A percentile compares a stretch with the other conserved stretches of the same genome.
phyloP scores from a whole-genome alignment of 2,329 filamentous ascomycete species.

The Claviceps maximensis region DNA sequence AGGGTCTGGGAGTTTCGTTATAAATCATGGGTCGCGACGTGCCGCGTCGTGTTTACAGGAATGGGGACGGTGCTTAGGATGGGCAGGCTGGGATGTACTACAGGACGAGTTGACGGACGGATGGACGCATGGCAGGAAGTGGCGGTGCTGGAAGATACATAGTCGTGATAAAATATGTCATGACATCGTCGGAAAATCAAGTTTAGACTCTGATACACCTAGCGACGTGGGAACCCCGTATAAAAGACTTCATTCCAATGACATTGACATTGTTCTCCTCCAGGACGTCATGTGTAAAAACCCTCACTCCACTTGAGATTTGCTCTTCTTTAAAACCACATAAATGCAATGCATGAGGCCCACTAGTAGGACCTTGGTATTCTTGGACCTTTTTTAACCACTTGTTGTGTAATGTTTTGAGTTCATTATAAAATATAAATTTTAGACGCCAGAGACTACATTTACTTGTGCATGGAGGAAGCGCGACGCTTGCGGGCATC shows the following conservation, averaged over 20 bases:
- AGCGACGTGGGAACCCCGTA: too few relatives aligned
- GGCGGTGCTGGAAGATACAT: too few relatives aligned
- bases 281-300: constrained; percentile 1
- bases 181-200: too few relatives aligned
- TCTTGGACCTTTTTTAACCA: constrained; percentile 13
- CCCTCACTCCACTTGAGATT: constrained; percentile 22
- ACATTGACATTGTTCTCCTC: constrained; percentile 15
- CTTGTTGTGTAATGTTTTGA: constrained; percentile 18
- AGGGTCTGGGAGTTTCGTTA: too few relatives aligned
- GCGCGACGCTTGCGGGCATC: constrained; percentile 95
- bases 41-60: too few relatives aligned
- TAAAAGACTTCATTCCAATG: constrained; percentile 7
- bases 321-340: neutral
- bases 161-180: too few relatives aligned
- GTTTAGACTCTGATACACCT: too few relatives aligned
- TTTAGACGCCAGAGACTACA: constrained; percentile 17
- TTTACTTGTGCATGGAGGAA: constrained; percentile 87
- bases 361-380: constrained; percentile 21
- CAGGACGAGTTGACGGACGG: too few relatives aligned
- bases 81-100: too few relatives aligned
- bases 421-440: constrained; percentile 9
- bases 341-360: constrained; percentile 22
- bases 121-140: too few relatives aligned
- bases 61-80: too few relatives aligned
- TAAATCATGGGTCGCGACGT: too few relatives aligned